These are phyloP conservation scores for Coemansia sp. DNA, from an alignment of 192 early-diverging fungal species.

Conservation along the genomic window DNA sequence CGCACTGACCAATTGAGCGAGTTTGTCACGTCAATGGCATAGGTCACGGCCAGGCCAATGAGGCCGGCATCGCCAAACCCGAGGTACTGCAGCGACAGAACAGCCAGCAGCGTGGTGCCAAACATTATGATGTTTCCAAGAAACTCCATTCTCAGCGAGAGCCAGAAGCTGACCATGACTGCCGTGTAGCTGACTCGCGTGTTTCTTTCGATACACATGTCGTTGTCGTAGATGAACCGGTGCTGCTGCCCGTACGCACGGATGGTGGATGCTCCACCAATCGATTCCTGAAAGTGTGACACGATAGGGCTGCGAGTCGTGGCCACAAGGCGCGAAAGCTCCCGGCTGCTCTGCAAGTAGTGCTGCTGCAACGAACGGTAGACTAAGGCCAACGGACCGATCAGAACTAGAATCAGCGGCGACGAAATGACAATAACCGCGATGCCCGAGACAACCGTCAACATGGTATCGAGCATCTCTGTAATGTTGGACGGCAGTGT, in stretches of 20 bases:
- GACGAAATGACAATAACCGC: conserved; percentile 52
- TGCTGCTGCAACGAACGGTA: conserved; percentile 70
- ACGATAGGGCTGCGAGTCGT: conserved; percentile 75
- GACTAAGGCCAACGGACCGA: conserved; percentile 70
- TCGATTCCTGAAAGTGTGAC: conserved; percentile 74
- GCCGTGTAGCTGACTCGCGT: conserved; percentile 75
- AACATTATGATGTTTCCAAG: conserved; percentile 73
- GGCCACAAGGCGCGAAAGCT: conserved; percentile 81
- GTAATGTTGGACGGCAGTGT: conserved; percentile 55
- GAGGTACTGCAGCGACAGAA: conserved; percentile 53
- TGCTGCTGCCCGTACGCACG: conserved; percentile 78
- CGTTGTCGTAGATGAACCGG: conserved; percentile 68
- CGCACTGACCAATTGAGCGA: conserved; percentile 75
- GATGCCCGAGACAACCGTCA: conserved; percentile 52
- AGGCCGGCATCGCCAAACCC: conserved; percentile 52
- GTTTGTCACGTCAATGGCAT: conserved; percentile 73
- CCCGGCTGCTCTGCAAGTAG: conserved; percentile 75
- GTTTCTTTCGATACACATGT: conserved; percentile 62
- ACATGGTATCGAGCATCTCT: conserved; percentile 58
- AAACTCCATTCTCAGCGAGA: conserved; percentile 72
- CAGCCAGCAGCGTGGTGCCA: conserved; percentile 65
- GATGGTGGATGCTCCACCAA: conserved; percentile 79
- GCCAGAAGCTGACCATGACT: conserved; percentile 65
- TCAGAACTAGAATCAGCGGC: conserved; percentile 65
- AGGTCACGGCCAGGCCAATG: conserved; percentile 73